Conservation (phyloP, 2,329 filamentous ascomycete genomes). For the Stachybotrys echinatus region DNA sequence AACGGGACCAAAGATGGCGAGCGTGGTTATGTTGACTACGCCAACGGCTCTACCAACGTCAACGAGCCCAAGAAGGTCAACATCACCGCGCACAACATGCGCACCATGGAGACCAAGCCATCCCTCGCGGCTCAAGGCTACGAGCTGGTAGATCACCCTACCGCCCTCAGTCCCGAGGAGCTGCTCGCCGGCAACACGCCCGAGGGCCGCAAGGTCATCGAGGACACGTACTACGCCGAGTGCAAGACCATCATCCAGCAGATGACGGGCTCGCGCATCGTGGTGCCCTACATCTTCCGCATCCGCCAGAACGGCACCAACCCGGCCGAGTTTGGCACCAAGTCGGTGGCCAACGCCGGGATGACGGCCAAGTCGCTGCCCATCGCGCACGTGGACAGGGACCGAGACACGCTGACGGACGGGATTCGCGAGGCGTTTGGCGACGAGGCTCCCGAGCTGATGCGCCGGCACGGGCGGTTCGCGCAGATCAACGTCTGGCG, state of each 20-base stretch:
- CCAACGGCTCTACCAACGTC: slow-evolving; percentile 1
- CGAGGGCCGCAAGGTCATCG: slow-evolving; percentile 1
- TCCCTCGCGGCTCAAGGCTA: not conserved
- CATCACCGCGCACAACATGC: not conserved
- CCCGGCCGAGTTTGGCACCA: not conserved
- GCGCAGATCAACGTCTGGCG: slow-evolving; percentile 1
- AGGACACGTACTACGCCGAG: not conserved
- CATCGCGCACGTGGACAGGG: not conserved
- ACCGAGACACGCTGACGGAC: not conserved
- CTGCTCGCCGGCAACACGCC: not conserved
- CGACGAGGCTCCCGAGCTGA: not conserved
- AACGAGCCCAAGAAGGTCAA: not conserved
- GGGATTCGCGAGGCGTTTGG: not conserved
- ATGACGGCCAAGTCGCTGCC: not conserved
- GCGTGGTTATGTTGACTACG: not conserved
- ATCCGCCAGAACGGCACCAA: not conserved
- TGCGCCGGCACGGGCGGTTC: not conserved
- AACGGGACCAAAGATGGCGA: not conserved
- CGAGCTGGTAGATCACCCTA: not conserved
- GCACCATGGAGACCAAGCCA: not conserved
- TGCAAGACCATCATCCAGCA: not conserved
- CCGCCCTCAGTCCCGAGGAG: not conserved
- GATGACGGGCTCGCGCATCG: not conserved
- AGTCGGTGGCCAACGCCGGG: not conserved
- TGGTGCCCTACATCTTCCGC: not conserved